Evolutionary conservation across 306 rosid species (phyloP).

Genomic region (Corylus avellana): DNA sequence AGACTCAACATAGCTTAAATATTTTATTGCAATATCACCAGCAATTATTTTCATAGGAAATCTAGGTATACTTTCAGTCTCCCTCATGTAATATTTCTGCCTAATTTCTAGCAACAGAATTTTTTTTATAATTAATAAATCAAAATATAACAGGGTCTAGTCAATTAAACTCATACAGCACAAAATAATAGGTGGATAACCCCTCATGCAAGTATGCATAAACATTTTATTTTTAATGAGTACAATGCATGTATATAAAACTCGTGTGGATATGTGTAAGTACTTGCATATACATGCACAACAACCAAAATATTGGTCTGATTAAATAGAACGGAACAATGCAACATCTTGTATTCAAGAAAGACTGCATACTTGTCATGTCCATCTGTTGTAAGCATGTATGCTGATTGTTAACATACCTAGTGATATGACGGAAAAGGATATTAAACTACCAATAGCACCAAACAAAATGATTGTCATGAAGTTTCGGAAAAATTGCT

Average conservation of each 20-base stretch:
- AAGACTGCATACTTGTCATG: neutral
- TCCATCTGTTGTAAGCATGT: neutral
- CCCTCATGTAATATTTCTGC: neutral
- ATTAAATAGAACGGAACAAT: neutral
- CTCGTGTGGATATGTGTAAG: neutral
- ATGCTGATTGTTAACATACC: conserved; percentile 39
- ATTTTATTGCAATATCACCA: neutral
- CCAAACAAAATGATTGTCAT: conserved; percentile 57
- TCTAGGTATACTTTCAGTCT: neutral
- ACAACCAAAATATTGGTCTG: neutral
- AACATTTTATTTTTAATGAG: neutral
- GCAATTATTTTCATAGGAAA: neutral
- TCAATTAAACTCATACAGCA: neutral
- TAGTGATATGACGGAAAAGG: conserved; percentile 53
- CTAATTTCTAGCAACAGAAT: neutral
- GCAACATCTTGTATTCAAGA: neutral
- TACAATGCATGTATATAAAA: neutral
- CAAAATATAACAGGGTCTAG: neutral
- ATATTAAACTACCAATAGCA: conserved; percentile 56
- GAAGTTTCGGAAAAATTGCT: conserved; percentile 66
- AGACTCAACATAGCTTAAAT: neutral
- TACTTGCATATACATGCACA: neutral
- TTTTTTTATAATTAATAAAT: neutral
- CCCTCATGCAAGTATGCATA: neutral
- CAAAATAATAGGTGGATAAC: neutral